Evolutionary conservation across 768 basidiomycete species (phyloP), one percentile per base, ranked within the genome.

Genomic region (Termitomyces sp.): DNA sequence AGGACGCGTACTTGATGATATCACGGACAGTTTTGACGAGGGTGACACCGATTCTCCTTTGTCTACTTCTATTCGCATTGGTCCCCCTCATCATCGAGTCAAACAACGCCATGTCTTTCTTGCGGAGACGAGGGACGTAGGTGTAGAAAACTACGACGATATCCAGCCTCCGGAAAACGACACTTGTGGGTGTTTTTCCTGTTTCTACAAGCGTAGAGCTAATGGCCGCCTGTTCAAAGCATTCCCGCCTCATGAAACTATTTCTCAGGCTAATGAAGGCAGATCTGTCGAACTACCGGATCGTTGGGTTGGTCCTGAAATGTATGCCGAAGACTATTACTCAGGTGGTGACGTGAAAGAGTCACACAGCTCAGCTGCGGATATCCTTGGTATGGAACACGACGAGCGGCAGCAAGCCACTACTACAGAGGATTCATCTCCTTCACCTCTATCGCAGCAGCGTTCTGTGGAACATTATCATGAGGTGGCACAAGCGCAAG

Each of bases 321-420:
- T 53, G n/a, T 72, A 70, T 58, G 75, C 75, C 1, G 67, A 76
- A 61, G 75, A 76, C 50, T 73, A 69, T 46, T 76, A 74, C 58
- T 60, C 73, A 11, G 68, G 70, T 18, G 73, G 73, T 16, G 67
- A 71, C 52, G 61, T 57, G 41, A 36, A 33, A 36, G 33, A 16
- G 31, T 44, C 44, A 18, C 48, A 51, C 31, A 20, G 58, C 8
- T 27, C 58, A 30, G 44, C 46, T 9, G 58, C 54, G 9, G 63
- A 64, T 39, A 24, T 16, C 9, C 57, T 62, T 51, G 61, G 59
- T 22, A 31, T 53, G 18, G 49, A 57, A 33, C 54, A 61, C 39
- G 46, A 50, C 20, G 22, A 44, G 12, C 31, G 20, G 15, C 44
- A 34, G 20, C 58, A 48, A 15, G 33, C 7, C 46, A 24, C 9